These are phyloP conservation scores for Phytopythium kandeliae DNA, from an alignment of 352 stramenopile genomes.

Conservation along the genomic window DNA sequence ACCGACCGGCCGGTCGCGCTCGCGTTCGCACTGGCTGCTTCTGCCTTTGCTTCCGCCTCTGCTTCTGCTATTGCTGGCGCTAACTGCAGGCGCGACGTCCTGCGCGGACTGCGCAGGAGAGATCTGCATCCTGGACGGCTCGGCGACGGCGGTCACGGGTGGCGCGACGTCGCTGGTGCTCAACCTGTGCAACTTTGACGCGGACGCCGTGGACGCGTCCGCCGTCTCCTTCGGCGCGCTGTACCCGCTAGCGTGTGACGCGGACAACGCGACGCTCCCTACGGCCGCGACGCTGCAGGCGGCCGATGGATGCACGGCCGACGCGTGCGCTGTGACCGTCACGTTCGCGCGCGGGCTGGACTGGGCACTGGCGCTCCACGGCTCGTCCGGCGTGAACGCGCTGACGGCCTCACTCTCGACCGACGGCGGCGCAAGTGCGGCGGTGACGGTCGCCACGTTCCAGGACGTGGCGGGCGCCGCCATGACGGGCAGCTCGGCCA, in stretches of 20 bases:
- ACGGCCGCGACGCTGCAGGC: conserved; percentile 25
- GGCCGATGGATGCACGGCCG: conserved; percentile 25
- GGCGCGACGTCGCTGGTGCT: conserved; percentile 36
- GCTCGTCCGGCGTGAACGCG: conserved; percentile 25
- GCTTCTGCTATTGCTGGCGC: not conserved
- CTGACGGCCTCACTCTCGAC: conserved; percentile 45
- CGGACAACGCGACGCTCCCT: conserved; percentile 29
- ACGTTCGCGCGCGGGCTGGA: conserved; percentile 45
- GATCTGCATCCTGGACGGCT: conserved; percentile 54
- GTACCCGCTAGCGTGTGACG: conserved; percentile 41
- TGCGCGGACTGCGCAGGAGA: conserved; percentile 50
- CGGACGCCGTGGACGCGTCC: conserved; percentile 19
- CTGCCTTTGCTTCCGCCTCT: not conserved
- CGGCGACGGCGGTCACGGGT: conserved; percentile 21
- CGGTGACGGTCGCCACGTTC: conserved; percentile 42
- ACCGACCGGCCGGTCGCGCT: no score
- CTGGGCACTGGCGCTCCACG: conserved; percentile 62
- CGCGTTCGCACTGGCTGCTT: no score
- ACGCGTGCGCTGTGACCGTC: conserved; percentile 47
- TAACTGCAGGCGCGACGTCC: conserved; percentile 22
- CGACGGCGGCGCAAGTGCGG: conserved; percentile 23
- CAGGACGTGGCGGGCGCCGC: conserved; percentile 24
- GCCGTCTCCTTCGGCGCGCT: conserved; percentile 39
- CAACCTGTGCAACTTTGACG: conserved; percentile 70
- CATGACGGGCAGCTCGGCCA: conserved; percentile 14